Percentiles rank a stretch among this genome's conserved stretches.
These are phyloP conservation scores for Russula sp. DNA, from an alignment of 768 basidiomycete species.

Conservation along the genomic window DNA sequence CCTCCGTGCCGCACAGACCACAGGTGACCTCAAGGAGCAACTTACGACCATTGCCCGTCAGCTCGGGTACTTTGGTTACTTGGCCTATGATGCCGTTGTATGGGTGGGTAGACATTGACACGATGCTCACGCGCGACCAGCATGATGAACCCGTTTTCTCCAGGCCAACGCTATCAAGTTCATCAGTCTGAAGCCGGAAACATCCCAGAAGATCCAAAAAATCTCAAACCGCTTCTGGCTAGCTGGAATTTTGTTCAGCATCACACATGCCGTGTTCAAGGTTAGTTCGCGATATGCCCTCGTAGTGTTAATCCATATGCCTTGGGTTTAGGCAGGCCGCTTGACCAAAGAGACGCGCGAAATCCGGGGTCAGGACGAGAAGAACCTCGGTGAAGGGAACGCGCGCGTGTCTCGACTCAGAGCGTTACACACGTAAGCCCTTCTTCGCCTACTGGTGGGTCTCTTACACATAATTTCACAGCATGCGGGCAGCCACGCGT, in stretches of 20 bases:
- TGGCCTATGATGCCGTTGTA: slow-evolving; percentile 71
- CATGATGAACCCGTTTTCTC: neutral
- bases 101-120: slow-evolving; percentile 53
- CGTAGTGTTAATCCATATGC: neutral
- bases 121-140: neutral
- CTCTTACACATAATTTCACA: slow-evolving; percentile 26
- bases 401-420: slow-evolving; percentile 59
- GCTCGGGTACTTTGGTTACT: slow-evolving; percentile 82
- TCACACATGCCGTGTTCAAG: slow-evolving; percentile 63
- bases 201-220: slow-evolving; percentile 51
- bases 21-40: slow-evolving; percentile 58
- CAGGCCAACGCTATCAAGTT: slow-evolving; percentile 66
- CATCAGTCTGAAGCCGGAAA: slow-evolving; percentile 51
- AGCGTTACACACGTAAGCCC: slow-evolving; percentile 46
- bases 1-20: slow-evolving; percentile 53
- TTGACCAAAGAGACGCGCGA: slow-evolving; percentile 53
- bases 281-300: slow-evolving; percentile 28
- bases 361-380: slow-evolving; percentile 51
- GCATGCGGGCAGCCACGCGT: slow-evolving; percentile 56
- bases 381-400: slow-evolving; percentile 57
- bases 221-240: slow-evolving; percentile 83
- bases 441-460: neutral
- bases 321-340: slow-evolving; percentile 42
- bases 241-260: slow-evolving; percentile 74
- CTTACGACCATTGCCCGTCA: slow-evolving; percentile 77